Conservation (phyloP, 1,284 basidiomycete species). For the Lentinus polychrous region DNA sequence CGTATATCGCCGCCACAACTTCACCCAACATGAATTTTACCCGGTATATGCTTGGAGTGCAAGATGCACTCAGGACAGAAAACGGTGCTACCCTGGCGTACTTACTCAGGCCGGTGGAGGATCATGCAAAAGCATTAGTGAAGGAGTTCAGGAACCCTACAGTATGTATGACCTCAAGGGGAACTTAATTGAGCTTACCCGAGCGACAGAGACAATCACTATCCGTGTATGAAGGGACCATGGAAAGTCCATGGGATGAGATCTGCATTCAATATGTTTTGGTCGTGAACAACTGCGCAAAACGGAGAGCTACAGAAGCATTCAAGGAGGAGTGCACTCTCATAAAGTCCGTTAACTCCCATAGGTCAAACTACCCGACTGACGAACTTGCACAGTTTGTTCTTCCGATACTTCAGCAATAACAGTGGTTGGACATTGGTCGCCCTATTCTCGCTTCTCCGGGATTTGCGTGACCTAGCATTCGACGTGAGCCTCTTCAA, state of each 20-base stretch:
- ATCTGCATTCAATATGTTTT: conserved; percentile 75
- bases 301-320: conserved; percentile 58
- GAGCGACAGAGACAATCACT: conserved; percentile 39
- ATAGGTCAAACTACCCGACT: too few species aligned
- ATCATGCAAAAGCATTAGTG: conserved; percentile 65
- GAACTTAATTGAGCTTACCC: not conserved
- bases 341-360: conserved; percentile 20
- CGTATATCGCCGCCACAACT: conserved; percentile 27
- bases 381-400: conserved; percentile 37
- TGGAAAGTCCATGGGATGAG: conserved; percentile 74
- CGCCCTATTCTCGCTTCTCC: conserved; percentile 70
- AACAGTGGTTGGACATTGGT: conserved; percentile 82
- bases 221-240: conserved; percentile 52
- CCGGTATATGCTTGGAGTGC: conserved; percentile 53
- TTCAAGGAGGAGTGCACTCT: conserved; percentile 59
- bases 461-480: conserved; percentile 77
- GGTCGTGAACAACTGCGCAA: conserved; percentile 61
- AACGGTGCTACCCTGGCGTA: conserved; percentile 65
- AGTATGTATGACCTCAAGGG: conserved; percentile 30
- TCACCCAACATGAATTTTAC: conserved; percentile 40
- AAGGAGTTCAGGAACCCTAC: conserved; percentile 66
- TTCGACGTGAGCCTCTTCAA: conserved; percentile 48
- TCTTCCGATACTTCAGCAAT: conserved; percentile 70
- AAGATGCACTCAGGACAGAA: conserved; percentile 51
- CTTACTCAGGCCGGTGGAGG: conserved; percentile 64